Evolutionary conservation across 805 yeast species (phyloP), one percentile per base, ranked within the genome.

Genomic region (Pichia ethanolica): DNA sequence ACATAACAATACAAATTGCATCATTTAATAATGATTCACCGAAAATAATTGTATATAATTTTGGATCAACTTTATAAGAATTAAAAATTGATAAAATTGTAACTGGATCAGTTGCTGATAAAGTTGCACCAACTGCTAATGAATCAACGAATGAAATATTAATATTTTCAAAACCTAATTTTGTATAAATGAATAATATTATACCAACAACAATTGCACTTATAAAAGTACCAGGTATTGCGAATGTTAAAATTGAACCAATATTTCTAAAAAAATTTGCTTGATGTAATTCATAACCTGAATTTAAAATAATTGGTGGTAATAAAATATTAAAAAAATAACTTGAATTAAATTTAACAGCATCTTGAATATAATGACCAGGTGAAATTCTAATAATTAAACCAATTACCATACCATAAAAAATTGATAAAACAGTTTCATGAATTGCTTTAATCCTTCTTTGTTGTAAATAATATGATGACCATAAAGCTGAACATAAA

Each of bases 1-100:
- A 93, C 96, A 93, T 91, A 59, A 93, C 99, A 64, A 93, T 93
- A 56, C 97, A 89, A 52, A 93, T 95, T 36, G 99, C 99, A 71
- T 93, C 99, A 65, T 93, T 93, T 54, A 93, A 72, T 51, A 93
- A 72, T 5, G 97, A 87, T 68, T 93, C 99, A 45, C 99, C 99
- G 66, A 93, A 91, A 54, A 93, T 95, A 54, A 93, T 89, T 28
- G 99, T 95, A 71, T 95, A 93, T 44, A 93, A 73, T 67, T 95
- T 93, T 10, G 99, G 99, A 66, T 93, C 99, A 35, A 93, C 99
- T 68, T 91, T 90, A 70, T 93, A 93, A 12, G 98, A 93, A 64
- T 91, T 93, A 74, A 93, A 93, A 52, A 93, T 93, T 12, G 98
- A 89, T 57, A 93, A 71, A 60, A 93, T 91, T 1, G 99, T 93